A percentile compares a stretch with the other conserved stretches of the same genome.
These are phyloP conservation scores for Tolypocladium sp. DNA, from an alignment of 2,329 filamentous ascomycete species.

Conservation along the genomic window DNA sequence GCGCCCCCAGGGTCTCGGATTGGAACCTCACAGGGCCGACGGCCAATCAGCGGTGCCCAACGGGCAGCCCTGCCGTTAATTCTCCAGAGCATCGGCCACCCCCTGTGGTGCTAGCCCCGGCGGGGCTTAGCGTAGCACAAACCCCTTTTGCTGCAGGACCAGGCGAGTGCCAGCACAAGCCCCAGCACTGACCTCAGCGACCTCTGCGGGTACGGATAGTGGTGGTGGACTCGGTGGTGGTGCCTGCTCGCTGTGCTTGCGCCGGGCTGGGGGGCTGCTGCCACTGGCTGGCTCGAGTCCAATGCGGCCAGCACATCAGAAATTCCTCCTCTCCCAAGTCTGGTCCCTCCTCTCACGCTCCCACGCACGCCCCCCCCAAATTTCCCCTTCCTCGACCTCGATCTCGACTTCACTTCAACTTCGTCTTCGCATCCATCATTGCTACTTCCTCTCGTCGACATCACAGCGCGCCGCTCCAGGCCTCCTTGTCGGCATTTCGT, in stretches of 20 bases:
- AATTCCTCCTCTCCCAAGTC: slow-evolving; percentile 1
- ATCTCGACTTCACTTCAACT: slow-evolving; percentile 12
- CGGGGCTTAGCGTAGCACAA: slow-evolving; percentile 15
- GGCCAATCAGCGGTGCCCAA: slow-evolving; percentile 11
- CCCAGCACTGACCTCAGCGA: not conserved
- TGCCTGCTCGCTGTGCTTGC: not conserved
- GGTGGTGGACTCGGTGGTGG: not conserved
- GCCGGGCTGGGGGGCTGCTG: not conserved
- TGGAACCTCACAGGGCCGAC: not conserved
- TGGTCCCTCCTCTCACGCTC: slow-evolving; percentile 1
- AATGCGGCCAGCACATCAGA: slow-evolving; percentile 8
- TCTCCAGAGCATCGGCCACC: slow-evolving; percentile 15
- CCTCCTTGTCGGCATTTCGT: slow-evolving; percentile 6
- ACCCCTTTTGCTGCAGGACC: slow-evolving; percentile 22
- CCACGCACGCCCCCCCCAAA: slow-evolving; percentile 10
- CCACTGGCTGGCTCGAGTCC: slow-evolving; percentile 1
- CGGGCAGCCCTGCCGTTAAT: slow-evolving; percentile 16
- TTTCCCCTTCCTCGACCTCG: slow-evolving; percentile 13
- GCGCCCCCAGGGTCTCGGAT: slow-evolving; percentile 1
- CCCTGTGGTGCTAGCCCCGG: slow-evolving; percentile 10
- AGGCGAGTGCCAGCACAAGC: slow-evolving; percentile 9
- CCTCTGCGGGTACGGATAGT: not conserved
- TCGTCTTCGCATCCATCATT: slow-evolving; percentile 22
- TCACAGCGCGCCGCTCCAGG: slow-evolving; percentile 4
- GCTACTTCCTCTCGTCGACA: slow-evolving; percentile 23